Conservation (phyloP, 306 rosid species). For the Corylus heterophylla region DNA sequence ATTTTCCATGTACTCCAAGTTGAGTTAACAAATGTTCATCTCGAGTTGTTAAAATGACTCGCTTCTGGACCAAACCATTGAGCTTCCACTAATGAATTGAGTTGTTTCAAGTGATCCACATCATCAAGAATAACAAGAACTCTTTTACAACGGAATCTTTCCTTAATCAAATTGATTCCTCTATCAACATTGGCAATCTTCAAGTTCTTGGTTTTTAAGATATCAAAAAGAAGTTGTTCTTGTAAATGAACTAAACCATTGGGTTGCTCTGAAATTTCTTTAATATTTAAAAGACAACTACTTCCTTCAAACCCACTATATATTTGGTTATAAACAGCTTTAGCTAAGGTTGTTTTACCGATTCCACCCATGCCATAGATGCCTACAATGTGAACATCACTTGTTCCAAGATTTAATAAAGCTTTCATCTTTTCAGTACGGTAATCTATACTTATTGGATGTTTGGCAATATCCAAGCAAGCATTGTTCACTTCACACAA, state of each 20-base stretch:
- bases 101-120: slow-evolving; percentile 6
- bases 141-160: neutral
- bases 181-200: neutral
- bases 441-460: slow-evolving; percentile 16
- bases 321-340: slow-evolving; percentile 25
- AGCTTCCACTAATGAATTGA: neutral
- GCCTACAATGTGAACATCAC: slow-evolving; percentile 4
- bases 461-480: slow-evolving; percentile 1
- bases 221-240: slow-evolving; percentile 23
- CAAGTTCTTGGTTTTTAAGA: neutral
- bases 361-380: slow-evolving; percentile 33
- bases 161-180: slow-evolving; percentile 7
- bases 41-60: slow-evolving; percentile 34
- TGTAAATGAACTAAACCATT: slow-evolving; percentile 6
- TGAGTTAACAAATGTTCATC: slow-evolving; percentile 2
- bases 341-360: slow-evolving; percentile 29
- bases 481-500: neutral
- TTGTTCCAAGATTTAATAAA: neutral
- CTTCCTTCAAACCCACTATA: neutral
- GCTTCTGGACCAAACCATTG: slow-evolving; percentile 27
- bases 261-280: neutral
- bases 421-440: neutral
- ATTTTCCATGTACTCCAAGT: neutral
- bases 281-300: slow-evolving; percentile 18
- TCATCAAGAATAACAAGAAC: slow-evolving; percentile 26